Evolutionary conservation across 2,329 filamentous ascomycete genomes (phyloP), one percentile per base, ranked within the genome.

Genomic region (Ascochyta viciae-villosae): DNA sequence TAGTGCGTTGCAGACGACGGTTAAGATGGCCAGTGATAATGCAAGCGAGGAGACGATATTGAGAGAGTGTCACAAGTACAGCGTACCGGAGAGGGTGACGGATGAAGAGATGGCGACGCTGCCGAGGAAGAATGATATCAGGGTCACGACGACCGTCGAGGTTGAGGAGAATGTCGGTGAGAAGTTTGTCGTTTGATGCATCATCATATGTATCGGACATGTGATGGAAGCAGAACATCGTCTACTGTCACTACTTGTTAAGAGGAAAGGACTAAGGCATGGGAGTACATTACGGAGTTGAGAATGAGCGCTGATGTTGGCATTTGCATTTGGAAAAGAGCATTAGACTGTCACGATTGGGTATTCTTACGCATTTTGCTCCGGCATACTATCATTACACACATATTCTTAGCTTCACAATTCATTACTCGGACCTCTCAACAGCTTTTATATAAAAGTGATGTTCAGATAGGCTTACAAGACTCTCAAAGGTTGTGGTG

Each of bases 11-110:
- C 58, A 64, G 40, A 66, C 65, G 15, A 66, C 62, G 6, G 58
- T 68, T 23, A 59, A 64, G 27, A 60, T 63, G 53, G 61, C 57
- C 1, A 61, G 61, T 27, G 62, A 69, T n/a, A 62, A 64, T 29
- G 59, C 62, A 16, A 71, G 69, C 35, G 67, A 71, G 39, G 69
- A 72, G 54, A 65, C 63, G 23, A 70, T 72, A 23, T 43, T 71
- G 12, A 52, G 64, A 35, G 66, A 64, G 16, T 51, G 35, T 16
- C 33, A 47, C n/a, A 57, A 62, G 50, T 45, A 58, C 6, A 38
- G 26, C 12, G n/a, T 47, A 6, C 48, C 53, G 5, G 47, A 51
- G 26, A 23, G 53, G 9, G 24, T 19, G 3, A 1, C 6, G 5
- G 48, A 51, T 27, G 47, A 51, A 15, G 47, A 56, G 22, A 33